These are phyloP conservation scores for Cocos nucifera DNA, from an alignment of 176 grass and related monocot species.

Conservation along the genomic window DNA sequence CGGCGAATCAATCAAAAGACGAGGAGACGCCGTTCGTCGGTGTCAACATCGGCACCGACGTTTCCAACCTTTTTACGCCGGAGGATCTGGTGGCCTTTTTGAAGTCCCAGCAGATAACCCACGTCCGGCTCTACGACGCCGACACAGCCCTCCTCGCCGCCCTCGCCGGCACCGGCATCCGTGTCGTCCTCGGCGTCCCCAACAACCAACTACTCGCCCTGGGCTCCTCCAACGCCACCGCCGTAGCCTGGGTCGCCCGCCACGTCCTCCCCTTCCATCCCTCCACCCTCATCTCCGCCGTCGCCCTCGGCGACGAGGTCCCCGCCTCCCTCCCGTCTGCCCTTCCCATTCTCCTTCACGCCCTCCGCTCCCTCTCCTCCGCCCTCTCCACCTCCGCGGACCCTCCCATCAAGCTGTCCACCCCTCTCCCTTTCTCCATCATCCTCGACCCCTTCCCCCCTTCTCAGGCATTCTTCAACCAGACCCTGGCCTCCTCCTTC, in stretches of 20 bases:
- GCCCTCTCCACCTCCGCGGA: slow-evolving; percentile 44
- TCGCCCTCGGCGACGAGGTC: slow-evolving; percentile 81
- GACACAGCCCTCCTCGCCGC: slow-evolving; percentile 58
- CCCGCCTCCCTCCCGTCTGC: slow-evolving; percentile 53
- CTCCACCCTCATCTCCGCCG: slow-evolving; percentile 43
- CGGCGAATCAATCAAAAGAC: slow-evolving; percentile 8
- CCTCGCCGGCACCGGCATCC: slow-evolving; percentile 41
- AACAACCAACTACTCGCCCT: slow-evolving; percentile 87
- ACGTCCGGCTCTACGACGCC: slow-evolving; percentile 79
- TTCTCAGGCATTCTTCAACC: slow-evolving; percentile 94
- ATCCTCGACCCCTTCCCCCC: slow-evolving; percentile 81
- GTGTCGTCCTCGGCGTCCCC: slow-evolving; percentile 69
- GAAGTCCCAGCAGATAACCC: slow-evolving; percentile 58
- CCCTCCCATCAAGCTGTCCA: slow-evolving; percentile 41
- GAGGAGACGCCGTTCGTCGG: slow-evolving; percentile 49
- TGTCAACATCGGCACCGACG: slow-evolving; percentile 75
- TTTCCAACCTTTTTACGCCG: slow-evolving; percentile 70
- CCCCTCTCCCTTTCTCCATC: slow-evolving; percentile 82
- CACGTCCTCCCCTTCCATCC: slow-evolving; percentile 50
- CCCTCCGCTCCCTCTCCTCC: slow-evolving; percentile 46
- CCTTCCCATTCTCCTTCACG: slow-evolving; percentile 73
- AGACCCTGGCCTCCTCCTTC: slow-evolving; percentile 46
- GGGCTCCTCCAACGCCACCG: slow-evolving; percentile 57
- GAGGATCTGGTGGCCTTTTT: slow-evolving; percentile 67
- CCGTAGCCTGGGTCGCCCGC: slow-evolving; percentile 55